Conservation (phyloP, 495 filamentous ascomycete species). For the Daldinia caldariorum region DNA sequence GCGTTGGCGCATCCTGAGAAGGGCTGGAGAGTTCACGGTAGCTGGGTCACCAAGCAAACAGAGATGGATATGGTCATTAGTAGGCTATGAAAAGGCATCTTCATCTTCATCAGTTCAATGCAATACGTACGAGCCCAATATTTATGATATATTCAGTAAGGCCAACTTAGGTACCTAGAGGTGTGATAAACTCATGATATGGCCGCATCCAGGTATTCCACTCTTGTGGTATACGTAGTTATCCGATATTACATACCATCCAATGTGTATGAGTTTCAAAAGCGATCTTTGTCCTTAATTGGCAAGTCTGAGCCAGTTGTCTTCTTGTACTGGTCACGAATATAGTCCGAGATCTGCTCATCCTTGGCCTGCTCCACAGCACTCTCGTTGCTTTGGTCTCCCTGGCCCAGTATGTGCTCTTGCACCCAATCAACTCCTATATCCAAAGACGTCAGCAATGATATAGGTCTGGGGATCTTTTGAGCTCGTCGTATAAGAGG, state of each 20-base stretch:
- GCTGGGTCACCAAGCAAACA: neutral
- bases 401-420: constrained; percentile 70
- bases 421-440: constrained; percentile 74
- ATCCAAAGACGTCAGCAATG: neutral
- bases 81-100: neutral
- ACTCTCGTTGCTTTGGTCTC: constrained; percentile 73
- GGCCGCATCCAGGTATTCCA: too few relatives aligned
- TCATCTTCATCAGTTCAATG: too few relatives aligned
- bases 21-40: neutral
- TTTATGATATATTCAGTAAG: too few relatives aligned
- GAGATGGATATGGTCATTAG: neutral
- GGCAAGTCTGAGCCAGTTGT: constrained; percentile 69
- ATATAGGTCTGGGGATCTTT: too few relatives aligned
- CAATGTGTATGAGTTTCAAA: constrained; percentile 11
- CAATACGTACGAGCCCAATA: too few relatives aligned
- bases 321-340: constrained; percentile 70
- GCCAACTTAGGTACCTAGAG: too few relatives aligned
- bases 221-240: too few relatives aligned
- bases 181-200: too few relatives aligned
- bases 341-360: constrained; percentile 70
- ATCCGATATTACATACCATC: too few relatives aligned
- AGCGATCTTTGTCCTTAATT: constrained; percentile 66
- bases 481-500: too few relatives aligned
- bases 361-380: constrained; percentile 80
- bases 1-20: neutral